Base-by-base conservation (phyloP, 1,284 basidiomycete species). In the Cryptococcus jaspeensis region DNA sequence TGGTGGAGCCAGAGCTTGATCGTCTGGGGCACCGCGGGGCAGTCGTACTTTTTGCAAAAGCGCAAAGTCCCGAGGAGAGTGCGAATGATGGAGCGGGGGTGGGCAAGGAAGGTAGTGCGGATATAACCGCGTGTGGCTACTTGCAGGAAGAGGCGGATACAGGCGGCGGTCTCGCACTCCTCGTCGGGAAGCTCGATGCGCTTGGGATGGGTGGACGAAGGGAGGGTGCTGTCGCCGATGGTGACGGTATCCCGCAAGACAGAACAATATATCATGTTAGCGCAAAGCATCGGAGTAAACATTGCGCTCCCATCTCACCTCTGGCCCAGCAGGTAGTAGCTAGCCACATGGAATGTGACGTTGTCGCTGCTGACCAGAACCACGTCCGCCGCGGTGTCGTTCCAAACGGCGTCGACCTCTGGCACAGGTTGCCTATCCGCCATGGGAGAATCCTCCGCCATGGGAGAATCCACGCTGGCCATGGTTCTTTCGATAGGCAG, bases 231-330 rank as follows among this genome's bases (percentile, higher is more conserved):
- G 32, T 48, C n/a, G n/a, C n/a, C 25, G 32, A 48, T 48, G n/a
- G 32, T 25, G 5, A 48, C 5, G 16, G 46, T 35, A n/a, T 48
- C 46, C 6, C 46, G 8, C 15, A 48, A 18, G n/a, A 35, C 46
- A 16, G 32, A 35, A 37, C 46, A 35, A 18, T 18, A 7, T n/a
- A n/a, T n/a, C n/a, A n/a, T n/a, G n/a, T n/a, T n/a, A n/a, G n/a
- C n/a, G n/a, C n/a, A n/a, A n/a, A n/a, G n/a, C n/a, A n/a, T n/a
- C n/a, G n/a, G n/a, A n/a, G n/a, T n/a, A n/a, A n/a, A n/a, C n/a
- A n/a, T n/a, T n/a, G n/a, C n/a, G n/a, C n/a, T n/a, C n/a, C 32
- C 9, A 9, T 40, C 52, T 46, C 35, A 62, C 60, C 57, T 62
- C 22, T 45, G 32, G 8, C 53, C 28, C 15, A 46, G 42, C 11